Evolutionary conservation across 805 yeast species (phyloP).

Genomic region (Metschnikowia henanensis): DNA sequence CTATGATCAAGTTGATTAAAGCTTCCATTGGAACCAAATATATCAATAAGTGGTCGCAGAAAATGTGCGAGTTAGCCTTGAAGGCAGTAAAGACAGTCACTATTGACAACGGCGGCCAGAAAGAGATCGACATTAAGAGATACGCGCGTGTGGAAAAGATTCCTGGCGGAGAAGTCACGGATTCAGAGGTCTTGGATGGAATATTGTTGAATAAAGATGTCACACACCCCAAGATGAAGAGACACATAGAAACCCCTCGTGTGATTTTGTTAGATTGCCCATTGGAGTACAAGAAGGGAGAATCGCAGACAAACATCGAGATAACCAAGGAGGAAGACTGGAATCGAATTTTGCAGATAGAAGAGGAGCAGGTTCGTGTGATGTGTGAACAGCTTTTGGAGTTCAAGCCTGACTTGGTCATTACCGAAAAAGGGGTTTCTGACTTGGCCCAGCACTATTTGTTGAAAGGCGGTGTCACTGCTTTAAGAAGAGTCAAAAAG

Average conservation of each 20-base stretch:
- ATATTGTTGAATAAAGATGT: conserved; percentile 93
- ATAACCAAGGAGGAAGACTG: conserved; percentile 96
- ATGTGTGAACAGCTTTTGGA: conserved; percentile 84
- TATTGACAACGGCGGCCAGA: conserved; percentile 56
- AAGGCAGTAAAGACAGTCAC: conserved; percentile 85
- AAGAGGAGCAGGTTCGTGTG: conserved; percentile 92
- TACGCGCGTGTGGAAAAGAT: conserved; percentile 93
- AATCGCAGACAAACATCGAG: conserved; percentile 97
- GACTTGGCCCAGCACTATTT: conserved; percentile 97
- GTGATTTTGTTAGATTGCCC: conserved; percentile 93
- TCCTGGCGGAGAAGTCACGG: conserved; percentile 97
- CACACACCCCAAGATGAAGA: conserved; percentile 97
- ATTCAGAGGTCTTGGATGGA: conserved; percentile 86
- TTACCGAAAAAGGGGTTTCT: conserved; percentile 97
- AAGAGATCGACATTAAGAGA: conserved; percentile 90
- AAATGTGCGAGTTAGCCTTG: conserved; percentile 87
- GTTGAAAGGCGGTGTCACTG: conserved; percentile 90
- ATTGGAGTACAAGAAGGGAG: conserved; percentile 97
- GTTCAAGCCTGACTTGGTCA: conserved; percentile 89
- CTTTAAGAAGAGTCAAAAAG: conserved; percentile 91
- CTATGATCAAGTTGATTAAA: conserved; percentile 81
- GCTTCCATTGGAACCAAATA: conserved; percentile 97
- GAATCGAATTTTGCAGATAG: conserved; percentile 92
- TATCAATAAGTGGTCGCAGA: conserved; percentile 84
- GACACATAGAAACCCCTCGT: conserved; percentile 85